These are phyloP conservation scores for Mycena vulgaris DNA, from an alignment of 768 basidiomycete species.

Conservation along the genomic window DNA sequence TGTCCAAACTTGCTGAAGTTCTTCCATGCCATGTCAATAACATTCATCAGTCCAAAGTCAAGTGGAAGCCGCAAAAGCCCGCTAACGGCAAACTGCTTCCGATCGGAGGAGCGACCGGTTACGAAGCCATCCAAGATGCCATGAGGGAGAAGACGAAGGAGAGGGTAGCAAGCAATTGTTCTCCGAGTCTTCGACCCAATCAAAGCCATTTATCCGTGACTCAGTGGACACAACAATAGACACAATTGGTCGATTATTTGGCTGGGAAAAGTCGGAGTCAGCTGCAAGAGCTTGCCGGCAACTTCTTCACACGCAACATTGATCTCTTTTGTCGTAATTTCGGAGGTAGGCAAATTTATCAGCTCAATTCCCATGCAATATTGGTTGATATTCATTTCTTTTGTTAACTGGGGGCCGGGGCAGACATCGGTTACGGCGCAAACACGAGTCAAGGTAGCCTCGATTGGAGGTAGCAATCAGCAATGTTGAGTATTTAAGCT, in stretches of 20 bases:
- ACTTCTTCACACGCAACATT: no score
- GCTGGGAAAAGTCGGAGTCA: no score
- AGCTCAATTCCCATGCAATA: conserved; percentile 19
- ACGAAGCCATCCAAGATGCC: neutral
- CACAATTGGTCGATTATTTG: no score
- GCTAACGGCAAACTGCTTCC: neutral
- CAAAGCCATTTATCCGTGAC: no score
- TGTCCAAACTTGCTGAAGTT: neutral
- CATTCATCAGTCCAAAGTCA: neutral
- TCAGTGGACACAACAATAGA: no score
- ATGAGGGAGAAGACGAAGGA: no score
- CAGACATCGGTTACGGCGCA: neutral
- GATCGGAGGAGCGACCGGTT: neutral
- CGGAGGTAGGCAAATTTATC: conserved; percentile 15
- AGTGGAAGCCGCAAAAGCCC: neutral
- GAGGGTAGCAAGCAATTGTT: no score
- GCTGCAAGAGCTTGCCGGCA: no score
- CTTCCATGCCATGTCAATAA: neutral
- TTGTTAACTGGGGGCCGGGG: no score
- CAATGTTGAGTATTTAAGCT: conserved; percentile 7
- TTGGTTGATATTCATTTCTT: conserved; percentile 9
- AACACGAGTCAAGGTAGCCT: conserved; percentile 6
- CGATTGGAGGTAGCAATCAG: neutral
- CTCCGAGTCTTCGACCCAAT: no score
- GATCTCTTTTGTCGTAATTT: conserved; percentile 1